phyloP scores from a whole-genome alignment of 352 stramenopile species.

The Pilasporangium apinafurcum region DNA sequence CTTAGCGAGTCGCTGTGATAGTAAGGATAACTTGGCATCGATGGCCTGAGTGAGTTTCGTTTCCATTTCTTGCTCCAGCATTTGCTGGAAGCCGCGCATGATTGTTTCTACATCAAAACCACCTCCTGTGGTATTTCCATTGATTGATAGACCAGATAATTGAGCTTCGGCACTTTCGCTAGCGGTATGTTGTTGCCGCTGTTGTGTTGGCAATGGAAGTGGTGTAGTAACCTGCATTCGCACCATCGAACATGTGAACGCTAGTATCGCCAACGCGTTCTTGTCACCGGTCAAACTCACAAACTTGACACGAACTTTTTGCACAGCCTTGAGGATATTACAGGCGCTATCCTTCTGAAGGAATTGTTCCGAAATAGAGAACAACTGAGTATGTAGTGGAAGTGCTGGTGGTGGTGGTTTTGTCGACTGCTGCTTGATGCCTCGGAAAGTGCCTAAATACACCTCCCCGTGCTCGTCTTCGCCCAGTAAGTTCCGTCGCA shows the following conservation, averaged over 20 bases:
- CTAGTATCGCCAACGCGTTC: conserved; percentile 21
- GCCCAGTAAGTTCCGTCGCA: conserved; percentile 44
- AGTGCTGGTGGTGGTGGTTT: too few species aligned
- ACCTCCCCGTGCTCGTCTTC: conserved; percentile 55
- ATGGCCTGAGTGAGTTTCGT: conserved; percentile 51
- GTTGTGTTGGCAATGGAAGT: conserved; percentile 1
- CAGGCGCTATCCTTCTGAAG: conserved; percentile 30
- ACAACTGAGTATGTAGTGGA: conserved; percentile 14
- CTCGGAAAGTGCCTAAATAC: conserved; percentile 71
- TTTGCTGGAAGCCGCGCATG: conserved; percentile 51
- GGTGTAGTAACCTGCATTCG: conserved; percentile 12
- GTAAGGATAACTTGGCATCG: conserved; percentile 43
- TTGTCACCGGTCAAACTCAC: conserved; percentile 66
- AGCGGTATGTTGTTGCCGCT: not conserved
- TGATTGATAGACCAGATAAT: conserved; percentile 2
- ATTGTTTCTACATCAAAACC: conserved; percentile 30
- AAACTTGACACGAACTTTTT: conserved; percentile 58
- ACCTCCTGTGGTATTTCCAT: not conserved
- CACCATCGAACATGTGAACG: conserved; percentile 37
- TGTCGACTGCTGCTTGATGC: conserved; percentile 4
- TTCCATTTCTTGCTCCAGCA: conserved; percentile 58
- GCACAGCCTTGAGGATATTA: conserved; percentile 49
- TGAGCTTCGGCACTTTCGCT: not conserved
- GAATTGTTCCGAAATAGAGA: conserved; percentile 42
- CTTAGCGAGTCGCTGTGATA: conserved; percentile 50